Conservation (phyloP, 1,139 yeast species). For the Suhomyces anneliseae region DNA sequence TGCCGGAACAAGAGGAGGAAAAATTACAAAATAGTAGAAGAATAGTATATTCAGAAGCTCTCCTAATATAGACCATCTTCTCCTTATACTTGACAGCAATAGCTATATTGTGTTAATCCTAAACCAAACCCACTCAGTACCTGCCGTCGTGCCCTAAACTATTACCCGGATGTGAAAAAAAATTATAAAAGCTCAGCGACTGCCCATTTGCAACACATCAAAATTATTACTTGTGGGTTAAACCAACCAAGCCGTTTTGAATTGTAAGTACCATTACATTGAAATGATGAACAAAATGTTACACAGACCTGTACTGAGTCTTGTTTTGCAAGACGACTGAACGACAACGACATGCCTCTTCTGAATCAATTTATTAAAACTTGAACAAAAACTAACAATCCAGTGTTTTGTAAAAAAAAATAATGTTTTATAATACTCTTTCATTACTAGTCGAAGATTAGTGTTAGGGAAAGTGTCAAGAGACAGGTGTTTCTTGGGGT, state of each 20-base stretch:
- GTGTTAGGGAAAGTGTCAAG: not conserved
- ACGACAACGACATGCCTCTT: constrained; percentile 30
- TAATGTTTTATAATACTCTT: no score
- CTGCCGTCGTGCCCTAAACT: not conserved
- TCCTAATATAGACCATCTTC: no score
- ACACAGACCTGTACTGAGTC: constrained; percentile 48
- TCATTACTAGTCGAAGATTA: not conserved
- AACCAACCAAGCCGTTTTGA: not conserved
- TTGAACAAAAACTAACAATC: constrained; percentile 1
- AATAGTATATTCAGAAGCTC: no score
- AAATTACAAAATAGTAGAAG: no score
- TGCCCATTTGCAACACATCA: not conserved
- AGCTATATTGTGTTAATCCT: no score
- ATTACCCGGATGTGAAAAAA: constrained; percentile 10
- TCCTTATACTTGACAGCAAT: no score
- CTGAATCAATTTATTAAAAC: constrained; percentile 12
- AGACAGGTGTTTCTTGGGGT: not conserved
- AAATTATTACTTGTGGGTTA: no score
- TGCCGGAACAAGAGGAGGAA: no score
- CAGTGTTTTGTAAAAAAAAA: no score
- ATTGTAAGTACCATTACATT: not conserved
- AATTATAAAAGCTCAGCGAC: not conserved
- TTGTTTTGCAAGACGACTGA: constrained; percentile 15
- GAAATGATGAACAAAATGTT: constrained; percentile 36
- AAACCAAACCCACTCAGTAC: no score